These are phyloP conservation scores for Backusella liffmaniae DNA, from an alignment of 192 early-diverging fungal species.

Conservation along the genomic window DNA sequence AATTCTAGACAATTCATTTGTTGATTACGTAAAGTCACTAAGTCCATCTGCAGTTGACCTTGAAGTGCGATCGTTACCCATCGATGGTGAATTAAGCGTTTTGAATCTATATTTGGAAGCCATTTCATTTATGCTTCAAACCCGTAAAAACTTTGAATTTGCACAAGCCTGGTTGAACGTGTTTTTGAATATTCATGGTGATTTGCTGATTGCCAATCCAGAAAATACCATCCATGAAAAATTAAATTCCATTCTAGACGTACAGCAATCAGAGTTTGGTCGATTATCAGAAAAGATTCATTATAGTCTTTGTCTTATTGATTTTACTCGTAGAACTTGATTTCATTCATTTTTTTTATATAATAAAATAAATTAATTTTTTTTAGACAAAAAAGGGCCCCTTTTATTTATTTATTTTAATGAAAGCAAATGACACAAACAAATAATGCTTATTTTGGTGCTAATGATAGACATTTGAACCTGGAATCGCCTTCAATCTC, in stretches of 20 bases:
- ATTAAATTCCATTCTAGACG: conserved; percentile 37
- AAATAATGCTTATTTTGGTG: neutral
- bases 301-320: conserved; percentile 43
- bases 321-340: conserved; percentile 40
- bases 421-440: neutral
- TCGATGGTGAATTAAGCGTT: conserved; percentile 63
- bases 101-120: conserved; percentile 69
- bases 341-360: neutral
- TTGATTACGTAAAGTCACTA: conserved; percentile 71
- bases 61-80: conserved; percentile 75
- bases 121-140: conserved; percentile 54
- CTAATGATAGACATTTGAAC: neutral
- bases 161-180: conserved; percentile 75
- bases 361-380: neutral
- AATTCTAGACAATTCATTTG: conserved; percentile 54
- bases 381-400: neutral
- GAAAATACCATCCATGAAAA: conserved; percentile 40
- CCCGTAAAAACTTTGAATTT: conserved; percentile 85
- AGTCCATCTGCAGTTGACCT: conserved; percentile 84
- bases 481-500: neutral
- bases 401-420: neutral
- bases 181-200: conserved; percentile 81
- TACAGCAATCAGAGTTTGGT: conserved; percentile 28
- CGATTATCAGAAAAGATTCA: conserved; percentile 41
- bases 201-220: conserved; percentile 65